Evolutionary conservation across 2,329 filamentous ascomycete genomes (phyloP).

Genomic region (Pseudocercospora fuligena): DNA sequence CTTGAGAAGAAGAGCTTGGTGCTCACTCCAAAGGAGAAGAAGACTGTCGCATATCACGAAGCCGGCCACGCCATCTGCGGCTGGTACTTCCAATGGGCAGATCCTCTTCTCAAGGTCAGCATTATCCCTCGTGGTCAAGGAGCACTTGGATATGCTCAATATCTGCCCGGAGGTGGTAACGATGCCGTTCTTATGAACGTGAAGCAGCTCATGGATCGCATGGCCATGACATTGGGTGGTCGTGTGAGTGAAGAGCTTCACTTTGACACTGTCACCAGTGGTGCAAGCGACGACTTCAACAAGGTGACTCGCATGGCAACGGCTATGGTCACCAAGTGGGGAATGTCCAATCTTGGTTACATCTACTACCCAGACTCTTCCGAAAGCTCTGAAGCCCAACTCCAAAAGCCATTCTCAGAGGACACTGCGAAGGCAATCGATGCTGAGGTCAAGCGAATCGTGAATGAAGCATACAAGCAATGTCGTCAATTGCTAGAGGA

Average conservation of each 20-base stretch:
- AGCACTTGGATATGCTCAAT: conserved; percentile 93
- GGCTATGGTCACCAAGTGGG: conserved; percentile 99
- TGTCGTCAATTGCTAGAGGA: conserved; percentile 81
- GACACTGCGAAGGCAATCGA: conserved; percentile 92
- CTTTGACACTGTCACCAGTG: conserved; percentile 94
- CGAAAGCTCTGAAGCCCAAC: conserved; percentile 59
- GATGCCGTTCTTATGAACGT: conserved; percentile 96
- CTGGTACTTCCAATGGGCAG: conserved; percentile 96
- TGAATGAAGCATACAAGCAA: conserved; percentile 89
- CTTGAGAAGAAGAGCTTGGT: conserved; percentile 97
- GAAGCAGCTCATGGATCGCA: conserved; percentile 96
- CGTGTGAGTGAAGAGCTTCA: conserved; percentile 95
- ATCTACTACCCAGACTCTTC: conserved; percentile 76
- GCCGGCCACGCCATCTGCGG: conserved; percentile 97
- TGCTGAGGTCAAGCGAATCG: conserved; percentile 84
- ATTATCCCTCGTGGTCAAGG: conserved; percentile 97
- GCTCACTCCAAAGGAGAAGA: conserved; percentile 90
- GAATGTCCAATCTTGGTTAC: conserved; percentile 94
- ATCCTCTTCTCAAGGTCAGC: conserved; percentile 95
- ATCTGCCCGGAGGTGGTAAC: conserved; percentile 85
- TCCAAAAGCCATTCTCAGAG: conserved; percentile 96
- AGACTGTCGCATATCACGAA: conserved; percentile 95
- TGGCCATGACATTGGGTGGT: conserved; percentile 98
- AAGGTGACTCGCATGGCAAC: conserved; percentile 97
- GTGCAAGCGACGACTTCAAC: conserved; percentile 95